A percentile compares a stretch with the other conserved stretches of the same genome.
These are phyloP conservation scores for Puccinia coronata DNA, from an alignment of 1,284 basidiomycete genomes.

Conservation along the genomic window DNA sequence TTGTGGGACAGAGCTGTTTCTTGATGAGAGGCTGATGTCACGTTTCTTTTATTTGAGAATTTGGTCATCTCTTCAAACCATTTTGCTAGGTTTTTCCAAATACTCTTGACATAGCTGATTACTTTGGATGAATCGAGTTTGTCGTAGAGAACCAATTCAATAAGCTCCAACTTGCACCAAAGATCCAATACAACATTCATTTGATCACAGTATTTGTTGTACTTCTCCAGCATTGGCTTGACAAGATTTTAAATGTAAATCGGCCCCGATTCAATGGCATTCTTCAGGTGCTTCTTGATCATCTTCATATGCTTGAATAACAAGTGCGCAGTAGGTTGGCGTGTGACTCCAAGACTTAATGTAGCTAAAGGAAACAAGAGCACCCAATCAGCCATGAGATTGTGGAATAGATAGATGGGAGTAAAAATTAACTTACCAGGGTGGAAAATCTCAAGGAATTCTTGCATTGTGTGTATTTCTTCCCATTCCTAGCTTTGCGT, in stretches of 20 bases:
- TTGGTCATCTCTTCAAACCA: no score
- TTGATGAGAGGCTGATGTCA: not conserved
- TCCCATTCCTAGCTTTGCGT: not conserved
- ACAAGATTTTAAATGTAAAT: not conserved
- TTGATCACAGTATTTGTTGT: not conserved
- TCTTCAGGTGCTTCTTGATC: not conserved
- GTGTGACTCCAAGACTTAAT: not conserved
- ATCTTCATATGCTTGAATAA: no score
- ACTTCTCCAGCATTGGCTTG: slow-evolving; percentile 10
- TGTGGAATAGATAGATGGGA: no score
- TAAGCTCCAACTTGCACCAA: not conserved
- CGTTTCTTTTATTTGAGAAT: not conserved
- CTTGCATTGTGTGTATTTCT: slow-evolving; percentile 3
- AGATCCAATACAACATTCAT: not conserved
- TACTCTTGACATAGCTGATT: no score
- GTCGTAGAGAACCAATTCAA: not conserved
- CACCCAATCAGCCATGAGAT: not conserved
- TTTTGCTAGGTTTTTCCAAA: no score
- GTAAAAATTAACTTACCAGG: not conserved
- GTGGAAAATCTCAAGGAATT: not conserved
- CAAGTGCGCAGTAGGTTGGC: no score
- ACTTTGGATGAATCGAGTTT: no score
- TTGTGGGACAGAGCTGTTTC: not conserved
- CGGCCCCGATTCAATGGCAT: not conserved
- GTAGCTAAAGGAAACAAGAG: not conserved